phyloP scores from a whole-genome alignment of 2,329 filamentous ascomycete species.

The Cladosporium sp. region DNA sequence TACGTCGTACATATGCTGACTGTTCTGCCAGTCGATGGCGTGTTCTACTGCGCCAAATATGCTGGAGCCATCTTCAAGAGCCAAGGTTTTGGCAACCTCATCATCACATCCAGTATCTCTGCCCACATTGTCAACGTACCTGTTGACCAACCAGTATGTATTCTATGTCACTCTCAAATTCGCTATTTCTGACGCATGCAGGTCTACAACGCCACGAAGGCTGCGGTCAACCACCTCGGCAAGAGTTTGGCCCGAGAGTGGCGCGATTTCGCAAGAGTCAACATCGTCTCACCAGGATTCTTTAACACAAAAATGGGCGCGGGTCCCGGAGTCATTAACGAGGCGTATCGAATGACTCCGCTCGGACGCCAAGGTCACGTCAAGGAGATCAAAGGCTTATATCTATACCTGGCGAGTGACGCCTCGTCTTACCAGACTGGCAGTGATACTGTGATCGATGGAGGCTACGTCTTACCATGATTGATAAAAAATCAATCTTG shows the following conservation, averaged over 20 bases:
- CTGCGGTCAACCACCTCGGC: constrained; percentile 53
- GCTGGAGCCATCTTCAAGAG: constrained; percentile 39
- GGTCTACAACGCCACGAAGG: constrained; percentile 55
- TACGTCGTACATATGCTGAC: too few species aligned
- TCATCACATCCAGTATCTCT: constrained; percentile 40
- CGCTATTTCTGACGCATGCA: constrained; percentile 10
- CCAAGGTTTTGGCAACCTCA: constrained; percentile 46
- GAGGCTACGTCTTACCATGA: constrained; percentile 33
- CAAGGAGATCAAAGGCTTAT: constrained; percentile 33
- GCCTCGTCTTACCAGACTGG: constrained; percentile 31
- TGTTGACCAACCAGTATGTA: constrained; percentile 50
- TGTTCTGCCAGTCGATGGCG: constrained; percentile 30
- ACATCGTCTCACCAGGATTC: constrained; percentile 52
- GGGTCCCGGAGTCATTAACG: constrained; percentile 39
- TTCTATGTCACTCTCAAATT: too few species aligned
- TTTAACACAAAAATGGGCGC: constrained; percentile 56
- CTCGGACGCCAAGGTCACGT: constrained; percentile 38
- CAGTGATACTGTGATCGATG: constrained; percentile 31
- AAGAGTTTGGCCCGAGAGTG: constrained; percentile 55
- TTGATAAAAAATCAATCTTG: too few species aligned
- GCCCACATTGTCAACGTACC: constrained; percentile 35
- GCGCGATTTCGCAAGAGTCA: constrained; percentile 54
- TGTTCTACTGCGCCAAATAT: constrained; percentile 41
- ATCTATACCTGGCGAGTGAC: constrained; percentile 32
- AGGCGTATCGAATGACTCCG: constrained; percentile 48